Evolutionary conservation across 805 yeast genomes (phyloP).

Genomic region (Wilhelminamyces savonicus): DNA sequence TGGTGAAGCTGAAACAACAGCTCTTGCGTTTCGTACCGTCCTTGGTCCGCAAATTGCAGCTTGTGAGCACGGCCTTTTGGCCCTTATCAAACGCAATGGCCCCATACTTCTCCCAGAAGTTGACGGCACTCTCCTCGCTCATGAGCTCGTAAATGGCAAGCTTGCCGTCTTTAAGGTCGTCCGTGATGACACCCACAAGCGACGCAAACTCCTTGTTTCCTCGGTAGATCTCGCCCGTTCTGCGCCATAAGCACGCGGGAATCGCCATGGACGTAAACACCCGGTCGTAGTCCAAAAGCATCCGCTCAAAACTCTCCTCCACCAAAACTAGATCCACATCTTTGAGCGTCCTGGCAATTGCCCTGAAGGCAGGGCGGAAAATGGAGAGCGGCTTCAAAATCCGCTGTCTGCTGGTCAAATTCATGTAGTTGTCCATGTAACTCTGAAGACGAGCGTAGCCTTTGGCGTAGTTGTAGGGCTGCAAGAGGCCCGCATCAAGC

Average conservation of each 20-base stretch:
- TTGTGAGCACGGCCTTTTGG: conserved; percentile 89
- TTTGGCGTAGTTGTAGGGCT: conserved; percentile 89
- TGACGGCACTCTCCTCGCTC: conserved; percentile 95
- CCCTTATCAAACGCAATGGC: conserved; percentile 94
- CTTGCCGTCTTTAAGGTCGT: conserved; percentile 87
- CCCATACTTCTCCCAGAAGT: conserved; percentile 96
- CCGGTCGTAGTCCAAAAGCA: conserved; percentile 88
- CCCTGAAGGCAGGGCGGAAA: conserved; percentile 88
- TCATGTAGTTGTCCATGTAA: conserved; percentile 93
- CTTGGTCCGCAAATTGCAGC: conserved; percentile 78
- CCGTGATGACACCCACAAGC: conserved; percentile 81
- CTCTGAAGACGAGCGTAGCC: conserved; percentile 87
- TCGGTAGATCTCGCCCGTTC: conserved; percentile 92
- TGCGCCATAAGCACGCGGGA: conserved; percentile 95
- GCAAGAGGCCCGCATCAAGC: conserved; percentile 84
- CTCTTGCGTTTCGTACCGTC: conserved; percentile 76
- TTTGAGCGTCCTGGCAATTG: conserved; percentile 82
- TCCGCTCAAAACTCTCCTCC: conserved; percentile 90
- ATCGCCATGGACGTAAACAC: conserved; percentile 97
- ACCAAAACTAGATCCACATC: conserved; percentile 89
- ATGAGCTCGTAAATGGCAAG: conserved; percentile 87
- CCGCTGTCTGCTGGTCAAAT: conserved; percentile 71
- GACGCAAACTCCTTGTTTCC: conserved; percentile 97
- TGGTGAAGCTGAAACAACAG: conserved; percentile 93
- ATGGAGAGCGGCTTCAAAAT: conserved; percentile 79